phyloP scores from a whole-genome alignment of 208 protist species.

The Phytomonas francai region DNA sequence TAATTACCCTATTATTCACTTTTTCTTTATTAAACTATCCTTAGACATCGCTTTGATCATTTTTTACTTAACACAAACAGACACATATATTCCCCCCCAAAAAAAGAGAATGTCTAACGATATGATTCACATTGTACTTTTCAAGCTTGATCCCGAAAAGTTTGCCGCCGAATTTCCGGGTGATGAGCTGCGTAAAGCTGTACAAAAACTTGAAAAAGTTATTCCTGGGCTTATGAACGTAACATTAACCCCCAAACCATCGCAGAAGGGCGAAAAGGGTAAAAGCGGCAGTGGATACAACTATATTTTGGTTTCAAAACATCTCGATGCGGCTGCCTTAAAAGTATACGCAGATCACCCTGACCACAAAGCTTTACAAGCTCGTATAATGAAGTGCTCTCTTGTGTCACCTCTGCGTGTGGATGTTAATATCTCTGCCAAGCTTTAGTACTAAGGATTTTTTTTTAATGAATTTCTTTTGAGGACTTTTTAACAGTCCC shows the following conservation, averaged over 20 bases:
- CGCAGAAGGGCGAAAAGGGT: conserved; percentile 20
- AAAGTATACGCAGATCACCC: conserved; percentile 45
- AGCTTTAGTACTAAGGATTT: conserved; percentile 7
- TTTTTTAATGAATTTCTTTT: conserved; percentile 6
- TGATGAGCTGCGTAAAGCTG: conserved; percentile 19
- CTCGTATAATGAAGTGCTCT: conserved; percentile 30
- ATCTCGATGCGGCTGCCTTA: conserved; percentile 36
- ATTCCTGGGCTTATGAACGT: conserved; percentile 53
- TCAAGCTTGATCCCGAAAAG: conserved; percentile 44
- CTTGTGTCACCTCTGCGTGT: conserved; percentile 39
- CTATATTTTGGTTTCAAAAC: conserved; percentile 54
- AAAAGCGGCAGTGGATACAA: no score
- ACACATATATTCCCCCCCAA: conserved; percentile 1
- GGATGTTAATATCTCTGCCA: conserved; percentile 33
- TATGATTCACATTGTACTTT: conserved; percentile 55
- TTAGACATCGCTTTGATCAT: no score
- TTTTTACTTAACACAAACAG: background rate
- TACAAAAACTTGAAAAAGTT: conserved; percentile 18
- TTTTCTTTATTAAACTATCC: no score
- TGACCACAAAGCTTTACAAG: conserved; percentile 42
- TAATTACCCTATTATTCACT: no score
- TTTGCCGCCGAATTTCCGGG: conserved; percentile 27
- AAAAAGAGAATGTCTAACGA: conserved; percentile 4
- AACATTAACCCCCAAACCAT: conserved; percentile 34
- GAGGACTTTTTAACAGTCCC: no score